Evolutionary conservation across 805 yeast species (phyloP), one percentile per base, ranked within the genome.

Genomic region (Metschnikowia koreensis): DNA sequence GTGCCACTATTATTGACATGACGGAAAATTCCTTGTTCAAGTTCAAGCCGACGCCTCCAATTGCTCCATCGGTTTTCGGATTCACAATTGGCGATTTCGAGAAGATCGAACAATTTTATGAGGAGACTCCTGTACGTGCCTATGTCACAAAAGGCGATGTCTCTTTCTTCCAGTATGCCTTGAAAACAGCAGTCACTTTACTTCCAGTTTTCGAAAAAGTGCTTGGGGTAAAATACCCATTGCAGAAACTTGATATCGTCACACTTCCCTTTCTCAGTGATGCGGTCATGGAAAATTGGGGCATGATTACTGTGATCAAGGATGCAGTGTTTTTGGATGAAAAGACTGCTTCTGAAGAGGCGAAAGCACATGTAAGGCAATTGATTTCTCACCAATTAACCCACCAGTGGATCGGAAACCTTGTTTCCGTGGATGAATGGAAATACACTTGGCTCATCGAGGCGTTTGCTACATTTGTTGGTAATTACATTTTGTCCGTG

Each of bases 201-300:
- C 63, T 87, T 15, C 85, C 86, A 5, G 54, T 71, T 6, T 54
- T 86, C 40, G 81, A 75, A 46, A 44, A 64, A 0, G 70, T 74
- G 33, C 76, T 86, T 46, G 71, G 74, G 1, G 60, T 59, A 11
- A 57, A 61, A 1, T 86, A 76, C 60, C 93, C 93, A 1, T 67
- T 85, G 52, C 68, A 74, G 2, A 87, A 88, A 58, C 66, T 88
- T 27, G 94, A 87, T 62, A 68, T 88, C 44, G 80, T 84, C 4
- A 80, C 87, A 0, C 65, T 88, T 8, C 94, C 94, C 9, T 85
- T 83, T 59, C 70, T 88, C 50, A 76, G 82, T 29, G 93, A 87
- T 63, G 87, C 88, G 52, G 96, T 89, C 2, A 87, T 86, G 83
- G 96, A 88, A 64, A 87, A 87, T 64, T 84, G 86, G 81, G 87